Conservation (phyloP, 2,329 filamentous ascomycete genomes). For the Paecilomyces sp. region DNA sequence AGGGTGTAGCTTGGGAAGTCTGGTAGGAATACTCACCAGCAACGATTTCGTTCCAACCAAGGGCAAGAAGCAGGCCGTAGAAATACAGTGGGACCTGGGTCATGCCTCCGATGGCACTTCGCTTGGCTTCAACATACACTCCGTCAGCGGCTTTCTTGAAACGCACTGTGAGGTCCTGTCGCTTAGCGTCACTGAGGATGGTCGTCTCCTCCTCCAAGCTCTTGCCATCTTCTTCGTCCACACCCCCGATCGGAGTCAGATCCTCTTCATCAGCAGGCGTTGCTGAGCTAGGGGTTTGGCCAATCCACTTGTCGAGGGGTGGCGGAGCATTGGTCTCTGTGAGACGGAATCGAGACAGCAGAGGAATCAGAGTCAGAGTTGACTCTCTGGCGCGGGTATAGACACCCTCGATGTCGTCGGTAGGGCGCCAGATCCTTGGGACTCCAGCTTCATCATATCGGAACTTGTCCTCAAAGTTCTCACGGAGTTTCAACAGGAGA, state of each 20-base stretch:
- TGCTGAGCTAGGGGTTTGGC: slow-evolving; percentile 64
- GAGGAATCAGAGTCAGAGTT: slow-evolving; percentile 81
- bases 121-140: slow-evolving; percentile 96
- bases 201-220: slow-evolving; percentile 95
- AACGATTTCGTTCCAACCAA: slow-evolving; percentile 98
- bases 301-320: slow-evolving; percentile 78
- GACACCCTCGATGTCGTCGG: slow-evolving; percentile 91
- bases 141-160: slow-evolving; percentile 99
- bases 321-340: slow-evolving; percentile 67
- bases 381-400: slow-evolving; percentile 91
- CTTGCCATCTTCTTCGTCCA: slow-evolving; percentile 92
- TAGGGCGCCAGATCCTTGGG: slow-evolving; percentile 91
- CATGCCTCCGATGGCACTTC: slow-evolving; percentile 90
- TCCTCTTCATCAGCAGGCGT: slow-evolving; percentile 86
- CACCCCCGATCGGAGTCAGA: slow-evolving; percentile 76
- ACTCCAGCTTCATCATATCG: slow-evolving; percentile 93
- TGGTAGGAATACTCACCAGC: slow-evolving; percentile 58
- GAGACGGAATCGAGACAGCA: slow-evolving; percentile 78
- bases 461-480: slow-evolving; percentile 99
- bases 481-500: slow-evolving; percentile 84
- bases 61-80: slow-evolving; percentile 76
- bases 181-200: slow-evolving; percentile 81
- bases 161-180: slow-evolving; percentile 81
- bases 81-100: slow-evolving; percentile 93
- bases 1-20: background rate